A percentile compares a stretch with the other conserved stretches of the same genome.
phyloP scores from a whole-genome alignment of 208 protist species.

The Acanthamoeba castellanii region DNA sequence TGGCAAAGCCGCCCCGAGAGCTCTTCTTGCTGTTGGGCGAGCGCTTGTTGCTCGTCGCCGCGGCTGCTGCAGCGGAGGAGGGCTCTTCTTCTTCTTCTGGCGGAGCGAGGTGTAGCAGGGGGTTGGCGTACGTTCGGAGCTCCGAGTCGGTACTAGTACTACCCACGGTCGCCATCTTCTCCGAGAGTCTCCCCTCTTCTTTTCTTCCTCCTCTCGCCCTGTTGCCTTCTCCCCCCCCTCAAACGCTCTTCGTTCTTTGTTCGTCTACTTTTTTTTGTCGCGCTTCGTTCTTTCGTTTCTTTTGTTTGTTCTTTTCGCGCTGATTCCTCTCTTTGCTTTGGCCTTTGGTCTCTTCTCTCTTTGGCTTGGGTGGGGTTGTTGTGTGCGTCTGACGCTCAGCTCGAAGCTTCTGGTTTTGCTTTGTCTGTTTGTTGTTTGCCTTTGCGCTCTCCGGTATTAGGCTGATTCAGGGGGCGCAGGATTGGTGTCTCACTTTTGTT shows the following conservation, averaged over 20 bases:
- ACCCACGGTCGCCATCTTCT: background rate
- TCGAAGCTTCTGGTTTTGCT: background rate
- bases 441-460: background rate
- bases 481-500: too few relatives aligned
- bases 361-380: background rate
- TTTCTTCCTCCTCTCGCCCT: background rate
- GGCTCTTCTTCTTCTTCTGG: background rate
- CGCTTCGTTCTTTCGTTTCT: background rate
- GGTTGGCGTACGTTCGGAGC: background rate
- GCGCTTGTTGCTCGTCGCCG: background rate
- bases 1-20: background rate
- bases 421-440: background rate
- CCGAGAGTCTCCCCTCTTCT: background rate
- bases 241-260: background rate
- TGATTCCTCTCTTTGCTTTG: too few relatives aligned
- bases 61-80: background rate
- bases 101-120: background rate
- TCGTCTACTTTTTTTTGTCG: background rate
- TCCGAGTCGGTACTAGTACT: background rate
- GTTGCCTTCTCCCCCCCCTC: background rate
- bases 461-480: background rate
- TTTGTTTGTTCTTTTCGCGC: too few relatives aligned
- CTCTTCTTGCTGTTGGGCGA: background rate
- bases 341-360: too few relatives aligned
- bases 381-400: too few relatives aligned